Percentiles rank a stretch among this genome's conserved stretches.
phyloP scores from a whole-genome alignment of 306 rosid species.

The Ormosia semicastrata region DNA sequence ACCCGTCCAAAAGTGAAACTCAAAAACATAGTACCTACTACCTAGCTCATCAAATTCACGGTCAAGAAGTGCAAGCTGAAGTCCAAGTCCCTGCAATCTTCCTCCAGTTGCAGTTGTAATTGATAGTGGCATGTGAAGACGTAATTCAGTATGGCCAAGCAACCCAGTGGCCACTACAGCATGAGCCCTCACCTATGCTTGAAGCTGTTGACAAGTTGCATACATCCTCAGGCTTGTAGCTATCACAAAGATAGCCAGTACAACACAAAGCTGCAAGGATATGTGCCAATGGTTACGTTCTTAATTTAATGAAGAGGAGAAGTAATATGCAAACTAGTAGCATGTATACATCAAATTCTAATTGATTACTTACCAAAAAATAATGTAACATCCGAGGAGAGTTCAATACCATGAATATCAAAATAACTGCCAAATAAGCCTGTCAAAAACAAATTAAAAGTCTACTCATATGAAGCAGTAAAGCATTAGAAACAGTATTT shows the following conservation, averaged over 20 bases:
- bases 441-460: not conserved
- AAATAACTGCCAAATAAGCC: conserved; percentile 42
- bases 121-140: conserved; percentile 64
- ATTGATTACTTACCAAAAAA: conserved; percentile 46
- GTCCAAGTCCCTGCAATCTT: conserved; percentile 70
- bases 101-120: conserved; percentile 69
- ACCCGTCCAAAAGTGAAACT: not conserved
- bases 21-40: conserved; percentile 37
- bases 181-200: conserved; percentile 68
- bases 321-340: not conserved
- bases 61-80: conserved; percentile 76
- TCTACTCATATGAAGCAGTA: not conserved
- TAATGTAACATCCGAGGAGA: conserved; percentile 75
- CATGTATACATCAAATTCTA: not conserved
- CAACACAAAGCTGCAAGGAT: conserved; percentile 55
- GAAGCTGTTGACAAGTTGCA: conserved; percentile 78
- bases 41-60: conserved; percentile 76
- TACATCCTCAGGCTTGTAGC: conserved; percentile 28
- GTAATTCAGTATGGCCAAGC: conserved; percentile 67
- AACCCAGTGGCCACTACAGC: conserved; percentile 62
- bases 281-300: not conserved
- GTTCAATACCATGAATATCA: conserved; percentile 36
- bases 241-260: conserved; percentile 54
- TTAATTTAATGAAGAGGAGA: not conserved
- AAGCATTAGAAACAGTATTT: not conserved